These are phyloP conservation scores for Populus tomentosa DNA, from an alignment of 441 rosid genomes.

Conservation along the genomic window DNA sequence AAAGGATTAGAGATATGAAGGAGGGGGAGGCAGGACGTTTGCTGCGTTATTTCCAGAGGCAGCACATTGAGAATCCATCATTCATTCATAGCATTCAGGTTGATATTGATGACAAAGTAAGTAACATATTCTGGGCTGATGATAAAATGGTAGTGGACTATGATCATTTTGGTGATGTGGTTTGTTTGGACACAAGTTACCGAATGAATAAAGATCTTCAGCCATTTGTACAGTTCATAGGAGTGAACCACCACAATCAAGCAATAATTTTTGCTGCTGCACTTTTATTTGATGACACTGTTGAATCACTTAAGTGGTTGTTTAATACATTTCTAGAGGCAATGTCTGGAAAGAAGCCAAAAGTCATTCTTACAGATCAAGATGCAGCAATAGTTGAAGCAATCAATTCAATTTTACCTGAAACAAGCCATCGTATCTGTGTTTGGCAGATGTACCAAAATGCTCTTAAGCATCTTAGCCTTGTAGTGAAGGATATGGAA, in stretches of 20 bases:
- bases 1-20: constrained; percentile 14
- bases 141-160: constrained; percentile 16
- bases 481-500: background rate
- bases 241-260: constrained; percentile 19
- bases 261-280: constrained; percentile 9
- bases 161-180: constrained; percentile 12
- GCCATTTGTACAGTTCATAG: constrained; percentile 18
- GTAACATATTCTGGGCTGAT: constrained; percentile 18
- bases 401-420: constrained; percentile 4
- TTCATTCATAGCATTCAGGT: constrained; percentile 13
- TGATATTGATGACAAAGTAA: constrained; percentile 13
- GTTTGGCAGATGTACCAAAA: constrained; percentile 24
- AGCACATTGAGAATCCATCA: constrained; percentile 13
- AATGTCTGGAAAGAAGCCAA: constrained; percentile 19
- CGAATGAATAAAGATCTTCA: constrained; percentile 13
- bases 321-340: constrained; percentile 14
- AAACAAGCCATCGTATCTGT: constrained; percentile 15
- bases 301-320: constrained; percentile 13
- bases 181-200: constrained; percentile 13
- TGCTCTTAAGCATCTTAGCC: constrained; percentile 15
- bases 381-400: constrained; percentile 16
- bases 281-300: constrained; percentile 14
- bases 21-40: constrained; percentile 13
- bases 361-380: constrained; percentile 16
- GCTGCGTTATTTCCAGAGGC: constrained; percentile 18